Conservation (phyloP, 305 asterid genomes). For the Withania somnifera region DNA sequence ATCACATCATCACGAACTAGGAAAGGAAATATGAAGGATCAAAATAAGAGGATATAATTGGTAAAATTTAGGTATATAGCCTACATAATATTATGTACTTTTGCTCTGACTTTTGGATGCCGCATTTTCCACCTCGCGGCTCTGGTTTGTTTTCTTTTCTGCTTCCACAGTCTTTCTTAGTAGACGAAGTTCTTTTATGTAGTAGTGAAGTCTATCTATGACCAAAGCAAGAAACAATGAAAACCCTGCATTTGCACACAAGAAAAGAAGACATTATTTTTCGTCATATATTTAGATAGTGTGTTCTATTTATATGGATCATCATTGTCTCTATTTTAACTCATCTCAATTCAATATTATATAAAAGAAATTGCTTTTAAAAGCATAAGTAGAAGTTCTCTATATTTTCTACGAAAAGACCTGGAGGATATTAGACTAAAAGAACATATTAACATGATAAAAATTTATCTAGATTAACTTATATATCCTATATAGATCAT, state of each 20-base stretch:
- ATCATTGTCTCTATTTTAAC: not conserved
- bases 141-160: conserved; percentile 31
- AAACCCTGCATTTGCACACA: conserved; percentile 38
- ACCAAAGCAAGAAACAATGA: conserved; percentile 61
- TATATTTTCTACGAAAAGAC: not conserved
- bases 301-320: too few relatives aligned
- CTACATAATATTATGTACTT: not conserved
- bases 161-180: conserved; percentile 60
- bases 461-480: not conserved
- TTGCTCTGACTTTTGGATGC: not conserved
- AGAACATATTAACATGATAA: too few relatives aligned
- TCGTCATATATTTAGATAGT: too few relatives aligned
- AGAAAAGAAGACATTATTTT: not conserved
- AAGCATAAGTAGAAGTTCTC: too few relatives aligned
- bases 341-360: too few relatives aligned
- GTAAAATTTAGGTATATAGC: not conserved
- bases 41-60: not conserved
- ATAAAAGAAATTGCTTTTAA: too few relatives aligned
- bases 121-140: conserved; percentile 4
- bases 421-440: too few relatives aligned
- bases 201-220: conserved; percentile 80
- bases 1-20: not conserved
- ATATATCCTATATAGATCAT: not conserved
- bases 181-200: conserved; percentile 59
- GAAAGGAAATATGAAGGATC: not conserved